Evolutionary conservation across 306 rosid species (phyloP).

Genomic region (Malus fusca): DNA sequence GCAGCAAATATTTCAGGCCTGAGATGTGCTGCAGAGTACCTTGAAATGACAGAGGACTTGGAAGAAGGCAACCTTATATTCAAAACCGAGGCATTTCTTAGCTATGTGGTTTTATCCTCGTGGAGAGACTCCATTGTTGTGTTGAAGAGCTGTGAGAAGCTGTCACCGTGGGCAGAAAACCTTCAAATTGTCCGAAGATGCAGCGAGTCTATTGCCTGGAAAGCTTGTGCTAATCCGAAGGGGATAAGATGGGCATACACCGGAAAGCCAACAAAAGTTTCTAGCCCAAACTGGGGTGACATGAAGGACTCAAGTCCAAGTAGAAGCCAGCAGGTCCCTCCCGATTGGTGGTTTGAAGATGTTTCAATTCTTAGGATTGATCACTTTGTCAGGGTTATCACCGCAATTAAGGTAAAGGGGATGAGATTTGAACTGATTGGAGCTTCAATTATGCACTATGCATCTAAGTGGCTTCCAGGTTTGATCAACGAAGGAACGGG

Average conservation of each 20-base stretch:
- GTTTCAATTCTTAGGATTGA: constrained; percentile 84
- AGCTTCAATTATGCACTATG: constrained; percentile 75
- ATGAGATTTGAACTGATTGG: constrained; percentile 82
- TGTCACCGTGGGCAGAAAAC: constrained; percentile 93
- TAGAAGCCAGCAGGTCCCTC: constrained; percentile 69
- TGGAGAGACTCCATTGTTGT: constrained; percentile 96
- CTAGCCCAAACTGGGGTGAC: constrained; percentile 82
- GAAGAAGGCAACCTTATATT: constrained; percentile 97
- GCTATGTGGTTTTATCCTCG: constrained; percentile 91
- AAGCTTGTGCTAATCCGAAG: constrained; percentile 96
- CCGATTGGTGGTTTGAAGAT: constrained; percentile 99
- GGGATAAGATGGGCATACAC: constrained; percentile 95
- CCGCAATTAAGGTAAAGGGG: constrained; percentile 93
- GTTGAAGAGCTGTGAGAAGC: constrained; percentile 87
- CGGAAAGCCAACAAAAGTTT: constrained; percentile 48
- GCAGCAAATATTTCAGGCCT: constrained; percentile 94
- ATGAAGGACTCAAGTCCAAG: constrained; percentile 79
- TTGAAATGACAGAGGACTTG: constrained; percentile 95
- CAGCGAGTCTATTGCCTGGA: constrained; percentile 98
- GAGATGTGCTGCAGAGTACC: constrained; percentile 89
- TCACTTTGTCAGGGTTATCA: constrained; percentile 86
- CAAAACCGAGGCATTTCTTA: constrained; percentile 94
- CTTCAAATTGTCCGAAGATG: constrained; percentile 90
- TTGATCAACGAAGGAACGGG: constrained; percentile 32
- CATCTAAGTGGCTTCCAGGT: constrained; percentile 81